These are phyloP conservation scores for Filobasidium uniguttulatum DNA, from an alignment of 1,284 basidiomycete genomes.

Conservation along the genomic window DNA sequence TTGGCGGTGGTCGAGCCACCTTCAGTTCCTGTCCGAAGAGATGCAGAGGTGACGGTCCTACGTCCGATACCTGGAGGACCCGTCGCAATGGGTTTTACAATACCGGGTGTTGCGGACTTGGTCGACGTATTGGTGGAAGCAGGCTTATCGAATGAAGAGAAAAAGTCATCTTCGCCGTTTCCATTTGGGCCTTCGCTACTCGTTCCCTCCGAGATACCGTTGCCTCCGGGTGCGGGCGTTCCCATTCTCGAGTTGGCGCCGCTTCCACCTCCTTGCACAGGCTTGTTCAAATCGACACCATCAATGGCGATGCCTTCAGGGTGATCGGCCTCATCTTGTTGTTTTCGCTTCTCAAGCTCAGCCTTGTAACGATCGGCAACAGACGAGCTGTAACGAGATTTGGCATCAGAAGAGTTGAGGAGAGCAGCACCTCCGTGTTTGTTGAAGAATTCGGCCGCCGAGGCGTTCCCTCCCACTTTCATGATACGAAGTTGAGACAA, in stretches of 20 bases:
- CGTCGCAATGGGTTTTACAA: slow-evolving; percentile 1
- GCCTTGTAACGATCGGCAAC: slow-evolving; percentile 83
- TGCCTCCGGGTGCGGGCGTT: slow-evolving; percentile 24
- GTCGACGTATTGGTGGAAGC: slow-evolving; percentile 28
- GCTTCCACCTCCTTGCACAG: slow-evolving; percentile 5
- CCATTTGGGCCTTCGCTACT: slow-evolving; percentile 21
- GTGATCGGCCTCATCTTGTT: slow-evolving; percentile 60
- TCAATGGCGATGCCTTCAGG: slow-evolving; percentile 66
- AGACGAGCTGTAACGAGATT: slow-evolving; percentile 77
- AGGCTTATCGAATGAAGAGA: slow-evolving; percentile 74
- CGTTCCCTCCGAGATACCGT: slow-evolving; percentile 25
- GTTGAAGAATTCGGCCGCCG: slow-evolving; percentile 79
- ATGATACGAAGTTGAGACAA: slow-evolving; percentile 80
- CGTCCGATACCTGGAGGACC: slow-evolving; percentile 30
- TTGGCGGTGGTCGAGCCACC: slow-evolving; percentile 43
- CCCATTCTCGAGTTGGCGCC: slow-evolving; percentile 2
- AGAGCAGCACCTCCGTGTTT: slow-evolving; percentile 66
- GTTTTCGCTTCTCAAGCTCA: slow-evolving; percentile 69
- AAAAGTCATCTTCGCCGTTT: slow-evolving; percentile 73
- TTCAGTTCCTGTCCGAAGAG: slow-evolving; percentile 32
- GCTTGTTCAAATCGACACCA: slow-evolving; percentile 42
- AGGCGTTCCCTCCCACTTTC: slow-evolving; percentile 89
- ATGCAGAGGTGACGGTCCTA: slow-evolving; percentile 40
- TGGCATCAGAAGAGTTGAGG: slow-evolving; percentile 60
- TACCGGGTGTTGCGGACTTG: slow-evolving; percentile 15